phyloP scores from a whole-genome alignment of 495 filamentous ascomycete species.

The Sordaria brevicollis region DNA sequence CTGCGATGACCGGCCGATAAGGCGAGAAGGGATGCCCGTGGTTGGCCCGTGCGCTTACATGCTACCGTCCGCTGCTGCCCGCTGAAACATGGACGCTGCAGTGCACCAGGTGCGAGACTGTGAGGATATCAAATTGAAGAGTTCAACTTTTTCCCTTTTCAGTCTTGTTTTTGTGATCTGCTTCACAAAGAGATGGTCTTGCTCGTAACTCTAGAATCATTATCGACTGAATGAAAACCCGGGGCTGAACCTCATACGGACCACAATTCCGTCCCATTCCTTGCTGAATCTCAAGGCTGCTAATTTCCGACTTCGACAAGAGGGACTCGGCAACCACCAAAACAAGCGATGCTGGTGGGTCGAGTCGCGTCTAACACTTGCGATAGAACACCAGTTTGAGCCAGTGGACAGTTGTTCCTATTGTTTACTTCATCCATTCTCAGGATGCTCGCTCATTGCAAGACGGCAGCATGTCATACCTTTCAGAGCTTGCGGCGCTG shows the following conservation, averaged over 20 bases:
- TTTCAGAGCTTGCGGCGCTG: conserved; percentile 35
- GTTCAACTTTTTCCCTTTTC: neutral
- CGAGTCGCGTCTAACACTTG: neutral
- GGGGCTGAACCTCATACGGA: no score
- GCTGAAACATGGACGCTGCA: neutral
- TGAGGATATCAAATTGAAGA: neutral
- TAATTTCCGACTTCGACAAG: neutral
- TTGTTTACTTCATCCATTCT: neutral
- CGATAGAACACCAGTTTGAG: neutral
- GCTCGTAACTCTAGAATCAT: neutral
- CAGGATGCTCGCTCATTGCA: conserved; percentile 6
- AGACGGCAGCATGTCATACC: conserved; percentile 33
- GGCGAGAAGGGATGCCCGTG: neutral
- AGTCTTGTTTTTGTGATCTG: neutral
- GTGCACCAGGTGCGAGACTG: neutral
- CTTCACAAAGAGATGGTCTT: neutral
- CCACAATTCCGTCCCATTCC: no score
- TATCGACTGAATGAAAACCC: neutral
- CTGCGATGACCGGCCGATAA: neutral
- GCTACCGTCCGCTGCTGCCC: neutral
- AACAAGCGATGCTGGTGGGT: neutral
- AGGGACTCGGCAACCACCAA: neutral
- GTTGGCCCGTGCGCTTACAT: neutral
- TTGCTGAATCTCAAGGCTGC: no score
- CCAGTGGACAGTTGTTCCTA: neutral